These are phyloP conservation scores for Lasiodiplodia gonubiensis DNA, from an alignment of 2,329 filamentous ascomycete genomes.

Conservation along the genomic window DNA sequence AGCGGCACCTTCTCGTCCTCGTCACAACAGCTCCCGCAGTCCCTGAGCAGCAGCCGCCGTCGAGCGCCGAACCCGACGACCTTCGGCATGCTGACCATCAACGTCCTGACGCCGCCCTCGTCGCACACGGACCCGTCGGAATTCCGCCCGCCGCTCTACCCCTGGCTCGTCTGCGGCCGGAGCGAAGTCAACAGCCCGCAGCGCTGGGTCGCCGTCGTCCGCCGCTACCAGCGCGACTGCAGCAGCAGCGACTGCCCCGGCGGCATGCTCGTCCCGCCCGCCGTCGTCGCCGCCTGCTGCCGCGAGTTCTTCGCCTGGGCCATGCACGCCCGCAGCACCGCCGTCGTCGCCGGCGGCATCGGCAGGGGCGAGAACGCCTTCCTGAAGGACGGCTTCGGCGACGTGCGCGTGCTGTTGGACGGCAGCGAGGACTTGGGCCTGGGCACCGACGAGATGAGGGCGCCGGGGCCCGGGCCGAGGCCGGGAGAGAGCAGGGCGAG, in stretches of 20 bases:
- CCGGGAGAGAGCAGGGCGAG: background rate
- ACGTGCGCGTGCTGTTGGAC: slow-evolving; percentile 4
- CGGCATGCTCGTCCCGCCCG: background rate
- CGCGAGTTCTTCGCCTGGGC: slow-evolving; percentile 14
- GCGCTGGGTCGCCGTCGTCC: background rate
- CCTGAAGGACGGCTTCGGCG: background rate
- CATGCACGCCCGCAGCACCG: background rate
- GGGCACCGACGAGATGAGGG: no score
- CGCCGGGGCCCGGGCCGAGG: background rate
- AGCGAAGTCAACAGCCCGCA: background rate
- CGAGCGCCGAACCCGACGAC: background rate
- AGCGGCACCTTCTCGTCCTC: background rate
- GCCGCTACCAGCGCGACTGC: background rate
- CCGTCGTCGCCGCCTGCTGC: background rate
- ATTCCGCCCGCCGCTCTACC: slow-evolving; percentile 2
- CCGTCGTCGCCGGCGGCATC: background rate
- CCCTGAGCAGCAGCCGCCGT: background rate
- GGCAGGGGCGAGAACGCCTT: background rate
- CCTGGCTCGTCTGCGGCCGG: background rate
- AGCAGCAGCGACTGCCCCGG: background rate
- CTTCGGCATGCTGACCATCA: slow-evolving; percentile 1
- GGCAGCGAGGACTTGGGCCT: background rate
- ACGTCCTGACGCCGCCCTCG: slow-evolving; percentile 1
- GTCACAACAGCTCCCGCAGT: background rate
- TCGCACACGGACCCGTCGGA: background rate